Evolutionary conservation across 1,284 basidiomycete genomes (phyloP), one percentile per base, ranked within the genome.

Genomic region (Cryptococcus neoformans): DNA sequence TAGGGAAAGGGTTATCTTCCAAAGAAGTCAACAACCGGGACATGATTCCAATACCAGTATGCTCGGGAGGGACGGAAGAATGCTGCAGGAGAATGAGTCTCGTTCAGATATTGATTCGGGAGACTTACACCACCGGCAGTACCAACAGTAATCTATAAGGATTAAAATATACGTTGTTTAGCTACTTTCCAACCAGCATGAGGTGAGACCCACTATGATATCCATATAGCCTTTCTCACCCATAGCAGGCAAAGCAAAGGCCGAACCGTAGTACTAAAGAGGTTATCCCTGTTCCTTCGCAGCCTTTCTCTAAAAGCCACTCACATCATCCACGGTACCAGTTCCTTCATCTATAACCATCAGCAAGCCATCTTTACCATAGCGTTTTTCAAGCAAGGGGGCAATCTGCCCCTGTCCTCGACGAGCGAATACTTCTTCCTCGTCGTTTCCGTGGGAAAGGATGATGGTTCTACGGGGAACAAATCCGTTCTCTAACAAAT

Each of bases 31-130:
- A 67, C 55, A 80, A 64, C 46, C 71, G 63, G 0, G 73, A 62
- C 60, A 80, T 73, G 56, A 80, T 67, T 6, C 80, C 80, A 48
- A 81, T 81, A 11, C 75, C 74, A 1, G 78, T 80, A 64, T 81
- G 80, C 7, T 60, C 57, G 0, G 78, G 78, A 0, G 80, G 79
- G 1, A 76, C 69, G 2, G 76, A 79, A 12, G 78, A 79, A 64
- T 81, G 80, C 39, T 80, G 66, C 0, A 61, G 8, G 42, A 17
- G 4, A 44, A 7, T 46, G n/a, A 44, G 34, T 37, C n/a, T 12
- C 17, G 11, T 4, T 12, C 21, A 14, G 11, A 6, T 46, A 11
- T 7, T 8, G 28, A 37, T 3, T 17, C 14, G 47, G 12, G 9
- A 11, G 34, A 68, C 70, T 64, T 49, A 73, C 70, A 6, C 76